Conservation (phyloP, 768 basidiomycete species). For the Rickenella mellea region DNA sequence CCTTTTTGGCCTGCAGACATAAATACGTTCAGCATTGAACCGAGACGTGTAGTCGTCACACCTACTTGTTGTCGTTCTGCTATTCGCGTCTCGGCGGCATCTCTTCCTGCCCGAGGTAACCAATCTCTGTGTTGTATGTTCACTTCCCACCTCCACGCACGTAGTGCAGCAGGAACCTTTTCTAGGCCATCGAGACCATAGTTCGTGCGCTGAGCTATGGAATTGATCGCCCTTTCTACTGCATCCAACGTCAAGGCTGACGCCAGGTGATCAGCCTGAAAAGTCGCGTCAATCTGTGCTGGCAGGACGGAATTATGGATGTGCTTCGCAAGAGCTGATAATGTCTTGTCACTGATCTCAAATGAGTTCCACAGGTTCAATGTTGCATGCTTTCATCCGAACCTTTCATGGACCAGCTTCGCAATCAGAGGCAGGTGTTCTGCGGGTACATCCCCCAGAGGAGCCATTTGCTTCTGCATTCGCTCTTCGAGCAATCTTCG, state of each 20-base stretch:
- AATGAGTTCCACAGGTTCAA: background rate
- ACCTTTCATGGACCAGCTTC: constrained; percentile 85
- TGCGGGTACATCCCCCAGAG: constrained; percentile 53
- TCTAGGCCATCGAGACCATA: constrained; percentile 64
- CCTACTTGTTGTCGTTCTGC: constrained; percentile 60
- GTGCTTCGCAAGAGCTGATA: constrained; percentile 52
- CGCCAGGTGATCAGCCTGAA: background rate
- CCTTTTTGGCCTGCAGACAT: constrained; percentile 44
- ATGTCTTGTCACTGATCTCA: constrained; percentile 59
- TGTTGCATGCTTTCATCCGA: constrained; percentile 5
- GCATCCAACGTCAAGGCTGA: constrained; percentile 24
- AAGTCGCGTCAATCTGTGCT: constrained; percentile 20
- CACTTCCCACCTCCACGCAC: constrained; percentile 85
- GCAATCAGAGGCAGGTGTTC: constrained; percentile 68
- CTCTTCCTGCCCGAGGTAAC: constrained; percentile 56
- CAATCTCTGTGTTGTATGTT: constrained; percentile 46
- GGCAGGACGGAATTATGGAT: constrained; percentile 65
- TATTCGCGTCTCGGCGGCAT: constrained; percentile 51
- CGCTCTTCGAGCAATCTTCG: constrained; percentile 59
- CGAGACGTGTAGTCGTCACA: constrained; percentile 4
- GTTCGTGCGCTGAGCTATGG: constrained; percentile 59
- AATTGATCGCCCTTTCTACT: constrained; percentile 59
- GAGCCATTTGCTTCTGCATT: constrained; percentile 33
- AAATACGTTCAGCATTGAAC: background rate
- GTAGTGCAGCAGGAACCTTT: constrained; percentile 53